A percentile compares a stretch with the other conserved stretches of the same genome.
Evolutionary conservation across 257 asterid species (phyloP).

Genomic region (Penstemon davidsonii): DNA sequence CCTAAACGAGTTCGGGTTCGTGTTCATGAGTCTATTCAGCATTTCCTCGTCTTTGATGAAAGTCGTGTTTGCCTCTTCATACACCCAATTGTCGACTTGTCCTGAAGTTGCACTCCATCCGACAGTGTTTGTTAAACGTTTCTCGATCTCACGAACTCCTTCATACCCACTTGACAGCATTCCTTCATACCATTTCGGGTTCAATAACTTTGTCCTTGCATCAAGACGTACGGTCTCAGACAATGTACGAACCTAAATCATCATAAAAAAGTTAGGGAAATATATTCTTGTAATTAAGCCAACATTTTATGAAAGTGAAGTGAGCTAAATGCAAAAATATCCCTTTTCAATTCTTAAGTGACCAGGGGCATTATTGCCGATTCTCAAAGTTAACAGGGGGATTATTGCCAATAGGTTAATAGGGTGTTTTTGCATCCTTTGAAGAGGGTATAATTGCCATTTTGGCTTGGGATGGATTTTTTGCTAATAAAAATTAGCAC

Average conservation of each 20-base stretch:
- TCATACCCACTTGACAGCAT: slow-evolving; percentile 93
- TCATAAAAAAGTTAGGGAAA: background rate
- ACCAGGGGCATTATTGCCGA: no score
- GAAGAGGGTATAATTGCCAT: no score
- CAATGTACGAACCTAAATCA: slow-evolving; percentile 72
- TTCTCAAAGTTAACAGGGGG: no score
- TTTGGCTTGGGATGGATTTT: no score
- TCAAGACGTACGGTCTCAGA: slow-evolving; percentile 95
- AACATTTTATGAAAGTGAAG: background rate
- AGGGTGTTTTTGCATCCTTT: no score
- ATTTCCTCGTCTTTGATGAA: slow-evolving; percentile 83
- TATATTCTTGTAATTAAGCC: background rate
- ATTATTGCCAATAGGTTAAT: no score
- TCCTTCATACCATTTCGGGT: slow-evolving; percentile 98
- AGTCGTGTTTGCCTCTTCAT: slow-evolving; percentile 92
- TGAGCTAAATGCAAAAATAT: no score
- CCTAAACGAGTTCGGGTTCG: slow-evolving; percentile 89
- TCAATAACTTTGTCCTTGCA: slow-evolving; percentile 86
- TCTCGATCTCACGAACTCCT: slow-evolving; percentile 95
- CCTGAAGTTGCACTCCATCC: slow-evolving; percentile 99
- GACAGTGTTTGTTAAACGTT: slow-evolving; percentile 80
- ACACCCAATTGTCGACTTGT: slow-evolving; percentile 97
- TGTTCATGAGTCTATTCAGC: slow-evolving; percentile 84
- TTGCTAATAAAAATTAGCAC: no score
- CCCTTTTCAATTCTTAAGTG: no score